These are phyloP conservation scores for Pichia cactophila DNA, from an alignment of 1,139 yeast species.

Conservation along the genomic window DNA sequence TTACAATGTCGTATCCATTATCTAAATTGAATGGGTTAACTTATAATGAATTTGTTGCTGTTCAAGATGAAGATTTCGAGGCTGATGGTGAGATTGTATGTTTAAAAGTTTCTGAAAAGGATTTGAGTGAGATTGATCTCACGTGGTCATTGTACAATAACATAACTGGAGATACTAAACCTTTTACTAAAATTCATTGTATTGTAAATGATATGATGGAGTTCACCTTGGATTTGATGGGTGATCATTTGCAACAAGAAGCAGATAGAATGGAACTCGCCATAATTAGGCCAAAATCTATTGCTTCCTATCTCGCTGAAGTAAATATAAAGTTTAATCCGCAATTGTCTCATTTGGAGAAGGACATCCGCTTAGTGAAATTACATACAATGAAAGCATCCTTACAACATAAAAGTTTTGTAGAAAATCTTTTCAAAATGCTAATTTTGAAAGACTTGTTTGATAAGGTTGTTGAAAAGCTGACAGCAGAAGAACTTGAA, in stretches of 20 bases:
- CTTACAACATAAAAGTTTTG: neutral
- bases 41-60: neutral
- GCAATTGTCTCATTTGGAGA: no score
- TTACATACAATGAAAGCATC: neutral
- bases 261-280: neutral
- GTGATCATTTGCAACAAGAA: neutral
- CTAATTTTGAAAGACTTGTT: neutral
- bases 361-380: neutral
- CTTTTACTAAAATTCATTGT: neutral
- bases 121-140: neutral
- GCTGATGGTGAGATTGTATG: neutral
- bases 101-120: neutral
- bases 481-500: neutral
- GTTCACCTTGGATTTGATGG: neutral
- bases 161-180: neutral
- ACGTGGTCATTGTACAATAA: neutral
- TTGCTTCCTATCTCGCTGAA: neutral
- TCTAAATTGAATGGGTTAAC: neutral
- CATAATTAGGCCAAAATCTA: neutral
- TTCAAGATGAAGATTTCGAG: neutral
- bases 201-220: neutral
- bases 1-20: neutral
- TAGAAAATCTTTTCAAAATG: neutral
- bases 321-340: neutral
- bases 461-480: neutral